A percentile compares a stretch with the other conserved stretches of the same genome.
phyloP scores from a whole-genome alignment of 225 moss, liverwort and hornwort species.

The Physcomitrellopsis africana region DNA sequence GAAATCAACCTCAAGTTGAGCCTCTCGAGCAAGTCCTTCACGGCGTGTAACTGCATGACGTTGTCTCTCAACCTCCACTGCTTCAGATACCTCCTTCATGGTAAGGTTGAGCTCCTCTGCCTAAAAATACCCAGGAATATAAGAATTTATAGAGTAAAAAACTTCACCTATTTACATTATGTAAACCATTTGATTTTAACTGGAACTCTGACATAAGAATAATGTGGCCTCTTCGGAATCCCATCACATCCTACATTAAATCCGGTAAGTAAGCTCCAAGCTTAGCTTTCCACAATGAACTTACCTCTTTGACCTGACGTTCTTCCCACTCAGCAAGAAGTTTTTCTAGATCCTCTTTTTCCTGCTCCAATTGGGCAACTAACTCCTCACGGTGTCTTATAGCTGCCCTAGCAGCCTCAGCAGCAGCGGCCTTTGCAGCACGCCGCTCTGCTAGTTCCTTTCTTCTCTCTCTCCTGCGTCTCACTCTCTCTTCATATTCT shows the following conservation, averaged over 20 bases:
- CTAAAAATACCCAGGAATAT: slow-evolving; percentile 31
- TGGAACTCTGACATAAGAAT: neutral
- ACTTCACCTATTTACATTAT: neutral
- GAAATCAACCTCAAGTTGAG: slow-evolving; percentile 67
- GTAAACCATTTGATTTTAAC: neutral
- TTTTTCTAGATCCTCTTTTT: slow-evolving; percentile 67
- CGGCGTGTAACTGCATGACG: slow-evolving; percentile 62
- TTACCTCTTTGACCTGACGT: slow-evolving; percentile 74
- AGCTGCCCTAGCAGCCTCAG: slow-evolving; percentile 70
- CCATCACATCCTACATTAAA: neutral
- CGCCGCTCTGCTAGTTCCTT: slow-evolving; percentile 56
- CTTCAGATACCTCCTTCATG: slow-evolving; percentile 76
- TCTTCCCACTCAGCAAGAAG: slow-evolving; percentile 76
- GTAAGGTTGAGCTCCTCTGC: slow-evolving; percentile 73
- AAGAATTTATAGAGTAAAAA: neutral
- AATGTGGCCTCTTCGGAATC: neutral
- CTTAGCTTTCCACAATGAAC: slow-evolving; percentile 22
- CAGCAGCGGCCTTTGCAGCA: slow-evolving; percentile 64
- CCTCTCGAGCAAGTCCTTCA: slow-evolving; percentile 73
- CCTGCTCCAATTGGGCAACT: slow-evolving; percentile 65
- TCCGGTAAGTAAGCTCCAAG: neutral
- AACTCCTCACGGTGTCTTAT: slow-evolving; percentile 69
- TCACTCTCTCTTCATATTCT: slow-evolving; percentile 80
- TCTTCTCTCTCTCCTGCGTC: slow-evolving; percentile 56
- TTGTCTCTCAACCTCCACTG: slow-evolving; percentile 78